phyloP scores from a whole-genome alignment of 495 filamentous ascomycete species.

The Neurospora sublineolata region DNA sequence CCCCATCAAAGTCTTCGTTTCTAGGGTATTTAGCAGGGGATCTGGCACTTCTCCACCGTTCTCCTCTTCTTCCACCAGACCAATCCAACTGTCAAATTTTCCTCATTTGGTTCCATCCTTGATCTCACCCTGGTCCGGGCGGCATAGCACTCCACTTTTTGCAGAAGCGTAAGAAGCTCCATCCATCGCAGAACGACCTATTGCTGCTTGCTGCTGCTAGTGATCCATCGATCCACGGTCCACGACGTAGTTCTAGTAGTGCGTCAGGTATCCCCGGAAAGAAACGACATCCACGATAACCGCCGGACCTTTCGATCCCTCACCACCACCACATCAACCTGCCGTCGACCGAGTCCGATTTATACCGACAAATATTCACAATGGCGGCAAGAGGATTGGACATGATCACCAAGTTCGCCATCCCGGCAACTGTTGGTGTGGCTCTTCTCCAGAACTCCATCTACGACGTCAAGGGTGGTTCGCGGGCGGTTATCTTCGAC shows the following conservation, averaged over 20 bases:
- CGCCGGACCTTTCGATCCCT: not conserved
- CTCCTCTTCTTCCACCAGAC: too few species aligned
- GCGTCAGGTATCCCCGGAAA: not conserved
- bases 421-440: slow-evolving; percentile 56
- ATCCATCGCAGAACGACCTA: too few species aligned
- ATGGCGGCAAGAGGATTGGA: slow-evolving; percentile 48
- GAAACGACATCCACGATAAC: slow-evolving; percentile 2
- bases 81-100: too few species aligned
- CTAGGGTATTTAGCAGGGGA: too few species aligned
- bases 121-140: too few species aligned
- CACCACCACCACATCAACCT: not conserved
- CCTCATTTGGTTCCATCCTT: too few species aligned
- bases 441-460: slow-evolving; percentile 60
- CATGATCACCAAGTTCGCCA: slow-evolving; percentile 54
- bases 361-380: slow-evolving; percentile 15
- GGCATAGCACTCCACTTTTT: too few species aligned
- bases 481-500: slow-evolving; percentile 97
- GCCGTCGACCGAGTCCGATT: slow-evolving; percentile 1
- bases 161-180: too few species aligned
- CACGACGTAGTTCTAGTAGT: not conserved
- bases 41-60: too few species aligned
- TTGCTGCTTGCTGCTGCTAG: too few species aligned
- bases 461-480: slow-evolving; percentile 94
- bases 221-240: not conserved
- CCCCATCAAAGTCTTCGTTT: too few species aligned